Base-by-base conservation (phyloP, 129 eudicot genomes). In the Artemisia tridentata region DNA sequence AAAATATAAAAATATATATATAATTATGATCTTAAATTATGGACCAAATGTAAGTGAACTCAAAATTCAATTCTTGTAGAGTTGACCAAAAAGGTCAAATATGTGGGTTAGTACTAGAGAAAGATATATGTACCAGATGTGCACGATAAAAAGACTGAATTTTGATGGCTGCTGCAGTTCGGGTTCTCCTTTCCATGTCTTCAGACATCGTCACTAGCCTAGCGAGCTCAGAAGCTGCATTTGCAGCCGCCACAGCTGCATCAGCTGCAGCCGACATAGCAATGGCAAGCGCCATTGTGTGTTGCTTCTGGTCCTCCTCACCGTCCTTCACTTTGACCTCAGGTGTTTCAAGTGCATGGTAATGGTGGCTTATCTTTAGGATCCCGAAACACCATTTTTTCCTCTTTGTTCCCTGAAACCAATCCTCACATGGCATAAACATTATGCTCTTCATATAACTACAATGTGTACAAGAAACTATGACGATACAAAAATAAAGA, bases 241-340 rank as follows among this genome's bases (percentile, higher is more conserved):
- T 83, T 46, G 98, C 98, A 57, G 98, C 96, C 17, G 83, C 91
- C 46, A 89, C 76, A 16, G 98, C 97, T 38, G 97, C 98, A 54
- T 93, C 92, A 14, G 97, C 98, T 34, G 97, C 98, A 34, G 79
- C 91, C 16, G 92, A 88, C 46, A 92, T 89, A 31, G 96, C 96
- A 9, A 79, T 47, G 2, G 96, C 92, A 48, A 89, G 92, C 2
- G 83, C 91, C 78, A 89, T 23, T 1, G 90, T 88, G 41, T 78
- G 88, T 75, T 83, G 83, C 60, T 84, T 83, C 66, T 85, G 89
- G 68, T 83, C 95, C 63, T 81, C 88, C 8, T 60, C 75, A 19
- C 79, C 90, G 65, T 83, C 83, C 15, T 48, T 71, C 48, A 82
- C 16, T 18, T 78, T 69, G 54, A 38, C 77, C 60, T 75, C 69